These are phyloP conservation scores for Clathrus columnatus DNA, from an alignment of 768 basidiomycete genomes.

Conservation along the genomic window DNA sequence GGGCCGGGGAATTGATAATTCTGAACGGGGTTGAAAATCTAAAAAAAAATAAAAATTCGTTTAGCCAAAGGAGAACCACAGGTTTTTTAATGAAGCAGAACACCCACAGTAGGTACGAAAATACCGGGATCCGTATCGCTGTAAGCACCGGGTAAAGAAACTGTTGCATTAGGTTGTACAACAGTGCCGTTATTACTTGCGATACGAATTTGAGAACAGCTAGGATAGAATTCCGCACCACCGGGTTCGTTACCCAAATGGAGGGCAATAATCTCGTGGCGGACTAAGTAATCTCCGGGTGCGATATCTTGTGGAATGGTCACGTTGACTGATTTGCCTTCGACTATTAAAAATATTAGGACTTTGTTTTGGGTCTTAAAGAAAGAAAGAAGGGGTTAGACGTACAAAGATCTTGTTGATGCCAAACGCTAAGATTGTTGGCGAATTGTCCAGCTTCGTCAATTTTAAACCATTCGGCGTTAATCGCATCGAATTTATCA, in stretches of 20 bases:
- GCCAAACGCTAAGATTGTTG: conserved; percentile 33
- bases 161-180: conserved; percentile 34
- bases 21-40: conserved; percentile 25
- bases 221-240: conserved; percentile 76
- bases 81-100: background rate
- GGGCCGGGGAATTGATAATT: conserved; percentile 47
- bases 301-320: conserved; percentile 36
- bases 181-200: conserved; percentile 46
- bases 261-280: conserved; percentile 74
- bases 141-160: conserved; percentile 67
- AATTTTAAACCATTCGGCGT: conserved; percentile 71
- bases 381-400: conserved; percentile 6
- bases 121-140: conserved; percentile 63
- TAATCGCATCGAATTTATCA: conserved; percentile 46
- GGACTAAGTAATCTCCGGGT: conserved; percentile 65
- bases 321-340: conserved; percentile 25
- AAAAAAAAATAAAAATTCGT: conserved; percentile 1
- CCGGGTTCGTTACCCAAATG: conserved; percentile 49
- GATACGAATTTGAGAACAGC: conserved; percentile 49
- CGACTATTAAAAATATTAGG: conserved; percentile 22
- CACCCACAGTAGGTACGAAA: conserved; percentile 40
- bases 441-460: conserved; percentile 38
- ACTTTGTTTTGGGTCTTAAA: background rate
- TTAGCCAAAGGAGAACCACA: background rate
- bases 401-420: conserved; percentile 46